Percentiles rank a stretch among this genome's conserved stretches.
Evolutionary conservation across 441 rosid species (phyloP).

Genomic region (Sinapis alba): DNA sequence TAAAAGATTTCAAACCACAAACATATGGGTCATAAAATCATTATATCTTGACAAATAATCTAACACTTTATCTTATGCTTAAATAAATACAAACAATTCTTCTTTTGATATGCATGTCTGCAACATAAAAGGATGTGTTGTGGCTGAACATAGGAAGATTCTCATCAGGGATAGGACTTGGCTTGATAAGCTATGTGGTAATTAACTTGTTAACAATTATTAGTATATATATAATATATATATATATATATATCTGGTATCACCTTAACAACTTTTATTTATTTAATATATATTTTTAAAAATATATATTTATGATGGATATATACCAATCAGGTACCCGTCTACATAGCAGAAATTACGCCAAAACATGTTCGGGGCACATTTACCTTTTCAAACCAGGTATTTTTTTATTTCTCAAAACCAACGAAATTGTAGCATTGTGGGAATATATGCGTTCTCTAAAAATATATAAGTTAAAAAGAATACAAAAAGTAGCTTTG

Average conservation of each 20-base stretch:
- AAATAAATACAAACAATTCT: not conserved
- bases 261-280: not conserved
- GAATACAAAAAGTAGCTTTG: not conserved
- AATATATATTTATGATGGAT: not conserved
- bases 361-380: slow-evolving; percentile 66
- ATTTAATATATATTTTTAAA: not conserved
- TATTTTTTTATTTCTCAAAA: not conserved
- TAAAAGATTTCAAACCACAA: not conserved
- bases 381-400: slow-evolving; percentile 45
- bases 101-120: not conserved
- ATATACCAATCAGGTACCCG: slow-evolving; percentile 46
- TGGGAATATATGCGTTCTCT: not conserved
- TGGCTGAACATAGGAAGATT: slow-evolving; percentile 65
- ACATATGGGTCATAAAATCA: not conserved
- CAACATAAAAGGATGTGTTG: slow-evolving; percentile 42
- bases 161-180: slow-evolving; percentile 55
- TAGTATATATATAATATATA: not conserved
- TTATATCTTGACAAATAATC: not conserved
- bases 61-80: not conserved
- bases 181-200: slow-evolving; percentile 60
- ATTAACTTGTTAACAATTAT: not conserved
- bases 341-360: slow-evolving; percentile 66
- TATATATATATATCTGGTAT: not conserved
- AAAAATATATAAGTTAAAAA: not conserved
- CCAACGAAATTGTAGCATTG: not conserved